Evolutionary conservation across 164 flowering plant genomes (phyloP).

Genomic region (Chimonanthus praecox): DNA sequence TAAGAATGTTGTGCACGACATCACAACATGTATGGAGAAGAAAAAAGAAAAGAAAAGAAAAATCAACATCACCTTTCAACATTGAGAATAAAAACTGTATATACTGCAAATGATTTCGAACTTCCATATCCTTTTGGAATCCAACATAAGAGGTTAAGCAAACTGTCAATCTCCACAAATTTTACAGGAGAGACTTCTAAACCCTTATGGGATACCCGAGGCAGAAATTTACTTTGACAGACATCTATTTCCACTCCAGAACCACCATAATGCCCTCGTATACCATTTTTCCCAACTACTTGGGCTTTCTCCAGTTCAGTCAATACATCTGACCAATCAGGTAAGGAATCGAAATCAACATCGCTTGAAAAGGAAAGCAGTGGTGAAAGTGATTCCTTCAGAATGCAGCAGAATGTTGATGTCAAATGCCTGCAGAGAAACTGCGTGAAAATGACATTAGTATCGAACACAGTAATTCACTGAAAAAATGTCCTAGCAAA

Average conservation of each 20-base stretch:
- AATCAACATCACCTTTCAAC: constrained; percentile 60
- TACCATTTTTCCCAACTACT: constrained; percentile 11
- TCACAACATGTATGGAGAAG: not conserved
- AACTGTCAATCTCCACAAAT: constrained; percentile 21
- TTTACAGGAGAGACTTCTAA: not conserved
- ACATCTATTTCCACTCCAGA: constrained; percentile 5
- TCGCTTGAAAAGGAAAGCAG: constrained; percentile 22
- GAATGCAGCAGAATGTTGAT: constrained; percentile 40
- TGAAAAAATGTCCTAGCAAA: not conserved
- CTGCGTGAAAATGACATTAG: constrained; percentile 39
- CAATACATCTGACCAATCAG: constrained; percentile 50
- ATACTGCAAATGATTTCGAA: constrained; percentile 31
- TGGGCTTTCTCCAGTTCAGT: constrained; percentile 29
- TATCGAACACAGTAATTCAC: constrained; percentile 8
- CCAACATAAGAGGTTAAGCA: constrained; percentile 59
- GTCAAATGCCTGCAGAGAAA: constrained; percentile 69
- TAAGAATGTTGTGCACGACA: not conserved
- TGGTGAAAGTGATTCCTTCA: constrained; percentile 40
- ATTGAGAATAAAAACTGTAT: constrained; percentile 44
- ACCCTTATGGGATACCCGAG: not conserved
- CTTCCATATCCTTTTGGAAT: constrained; percentile 52
- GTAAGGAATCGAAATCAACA: constrained; percentile 29
- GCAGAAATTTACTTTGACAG: constrained; percentile 10
- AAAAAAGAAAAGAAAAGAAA: constrained; percentile 2
- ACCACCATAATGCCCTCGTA: constrained; percentile 4